A percentile compares a stretch with the other conserved stretches of the same genome.
These are phyloP conservation scores for Diaporthe vexans DNA, from an alignment of 2,329 filamentous ascomycete species.

Conservation along the genomic window DNA sequence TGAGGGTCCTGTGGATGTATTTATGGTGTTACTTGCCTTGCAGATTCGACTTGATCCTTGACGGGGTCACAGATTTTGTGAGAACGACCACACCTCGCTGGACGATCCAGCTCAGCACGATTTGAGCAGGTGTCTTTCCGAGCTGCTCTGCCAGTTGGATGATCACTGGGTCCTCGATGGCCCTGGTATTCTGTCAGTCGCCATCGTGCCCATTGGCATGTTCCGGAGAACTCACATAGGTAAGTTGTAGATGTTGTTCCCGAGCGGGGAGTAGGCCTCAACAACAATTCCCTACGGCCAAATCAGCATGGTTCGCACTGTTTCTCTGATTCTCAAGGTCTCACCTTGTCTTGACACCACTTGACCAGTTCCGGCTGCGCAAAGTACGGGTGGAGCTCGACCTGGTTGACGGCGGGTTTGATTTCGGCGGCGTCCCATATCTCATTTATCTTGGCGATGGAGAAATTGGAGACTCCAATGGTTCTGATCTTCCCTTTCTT, in stretches of 20 bases:
- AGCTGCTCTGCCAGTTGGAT: slow-evolving; percentile 66
- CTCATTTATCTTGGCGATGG: slow-evolving; percentile 61
- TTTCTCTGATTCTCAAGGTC: background rate
- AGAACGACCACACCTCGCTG: slow-evolving; percentile 67
- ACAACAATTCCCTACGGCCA: slow-evolving; percentile 59
- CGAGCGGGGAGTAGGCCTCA: slow-evolving; percentile 70
- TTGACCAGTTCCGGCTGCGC: slow-evolving; percentile 60
- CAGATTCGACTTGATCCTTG: slow-evolving; percentile 64
- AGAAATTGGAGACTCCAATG: slow-evolving; percentile 70
- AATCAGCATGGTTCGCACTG: background rate
- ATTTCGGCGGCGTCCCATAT: slow-evolving; percentile 60
- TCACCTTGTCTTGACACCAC: slow-evolving; percentile 59
- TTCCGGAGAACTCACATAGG: slow-evolving; percentile 33
- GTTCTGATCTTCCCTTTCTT: slow-evolving; percentile 64
- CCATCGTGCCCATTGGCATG: no score
- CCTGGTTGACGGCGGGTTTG: slow-evolving; percentile 61
- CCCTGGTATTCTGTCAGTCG: slow-evolving; percentile 47
- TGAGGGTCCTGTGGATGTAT: no score
- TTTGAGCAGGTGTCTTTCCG: slow-evolving; percentile 64
- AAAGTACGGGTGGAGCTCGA: slow-evolving; percentile 57
- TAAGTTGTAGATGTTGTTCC: slow-evolving; percentile 59
- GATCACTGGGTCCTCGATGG: slow-evolving; percentile 64
- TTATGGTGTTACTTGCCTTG: slow-evolving; percentile 28
- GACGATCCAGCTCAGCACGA: slow-evolving; percentile 68
- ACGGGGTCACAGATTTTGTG: slow-evolving; percentile 67